Evolutionary conservation across 177 flowering plant genomes (phyloP), one percentile per base, ranked within the genome.

Genomic region (Viscum album): DNA sequence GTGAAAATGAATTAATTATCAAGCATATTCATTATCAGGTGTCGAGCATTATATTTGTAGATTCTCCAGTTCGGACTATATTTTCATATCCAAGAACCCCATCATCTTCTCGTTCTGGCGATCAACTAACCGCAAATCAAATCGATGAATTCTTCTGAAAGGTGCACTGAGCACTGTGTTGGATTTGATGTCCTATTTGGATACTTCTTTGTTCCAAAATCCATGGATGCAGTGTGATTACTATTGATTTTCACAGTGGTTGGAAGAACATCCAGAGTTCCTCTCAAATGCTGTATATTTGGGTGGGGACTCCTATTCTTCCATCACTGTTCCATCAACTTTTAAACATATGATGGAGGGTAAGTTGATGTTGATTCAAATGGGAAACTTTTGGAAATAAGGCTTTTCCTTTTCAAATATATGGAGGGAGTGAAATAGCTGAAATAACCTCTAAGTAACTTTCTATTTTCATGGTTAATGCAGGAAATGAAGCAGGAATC

Each of bases 1-100:
- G 17, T 17, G 8, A 39, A 17, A 8, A 39, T 39, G 8, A 8
- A 8, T 8, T 39, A 39, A 17, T 8, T 8, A 8, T 17, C 17
- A 8, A 17, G 8, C 17, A 39, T 8, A 8, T 39, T 39, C 45
- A 39, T 39, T 39, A 17, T 39, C 12, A 85, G 85, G 70, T 47
- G 0, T 63, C 81, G 4, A 85, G 67, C 74, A 76, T 85, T 45
- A 70, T 85, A 19, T 83, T 82, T 75, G n/a, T 85, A 7, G 89
- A 83, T 61, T 50, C 70, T 11, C 86, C 89, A 1, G 84, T 82
- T 3, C 82, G 82, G 2, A 79, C 89, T n/a, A 86, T 86, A 35
- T 85, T 82, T 64, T 83, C 89, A 19, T 83, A 81, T 52, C 74
- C 78, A 24, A 73, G 37, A 66, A 79, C 71, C 34, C 39, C 70